Base-by-base conservation (phyloP, 768 basidiomycete species). In the Obba rivulosa region DNA sequence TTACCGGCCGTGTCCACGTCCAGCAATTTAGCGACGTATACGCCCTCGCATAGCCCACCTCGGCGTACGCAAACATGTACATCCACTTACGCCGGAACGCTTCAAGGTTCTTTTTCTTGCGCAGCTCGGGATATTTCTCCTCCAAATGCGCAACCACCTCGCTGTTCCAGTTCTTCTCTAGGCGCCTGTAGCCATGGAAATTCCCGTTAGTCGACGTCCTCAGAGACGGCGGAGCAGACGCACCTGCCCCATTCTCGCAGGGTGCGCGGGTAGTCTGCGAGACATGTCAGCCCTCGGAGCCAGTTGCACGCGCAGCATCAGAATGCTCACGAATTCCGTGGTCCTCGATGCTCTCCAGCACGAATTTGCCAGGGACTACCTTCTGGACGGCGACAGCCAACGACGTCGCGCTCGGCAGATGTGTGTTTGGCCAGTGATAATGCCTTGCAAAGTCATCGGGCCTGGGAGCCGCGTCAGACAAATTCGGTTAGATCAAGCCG, bases 181-280 rank as follows among this genome's bases (percentile, higher is more conserved):
- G 46, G 9, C 72, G 62, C 10, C 66, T 60, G 37, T 31, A 31
- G 10, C 7, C n/a, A n/a, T 45, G 21, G 36, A 44, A n/a, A n/a
- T 23, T 7, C 2, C 54, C 48, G 11, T 37, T 39, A 18, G 63
- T 56, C 57, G 67, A 67, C 41, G 57, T 31, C 28, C 13, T 5
- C 28, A 31, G 7, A 31, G 5, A 13, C 28, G 28, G 28, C 28
- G 28, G 28, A 31, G 13, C 58, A 8, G 46, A 34, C 41, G 14
- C 45, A 60, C 64, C 69, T 62, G 31, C 64, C 17, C 68, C 69
- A 57, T 67, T 58, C 57, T 8, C 57, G 45, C 23, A 58, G 46
- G 3, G 44, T 48, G 10, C 57, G 51, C 16, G 46, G 47, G 37
- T 58, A 58, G 45, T 55, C 57, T 58, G 46, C 13, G 41, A 67